These are phyloP conservation scores for Thelonectria rubi DNA, from an alignment of 2,329 filamentous ascomycete genomes.

Conservation along the genomic window DNA sequence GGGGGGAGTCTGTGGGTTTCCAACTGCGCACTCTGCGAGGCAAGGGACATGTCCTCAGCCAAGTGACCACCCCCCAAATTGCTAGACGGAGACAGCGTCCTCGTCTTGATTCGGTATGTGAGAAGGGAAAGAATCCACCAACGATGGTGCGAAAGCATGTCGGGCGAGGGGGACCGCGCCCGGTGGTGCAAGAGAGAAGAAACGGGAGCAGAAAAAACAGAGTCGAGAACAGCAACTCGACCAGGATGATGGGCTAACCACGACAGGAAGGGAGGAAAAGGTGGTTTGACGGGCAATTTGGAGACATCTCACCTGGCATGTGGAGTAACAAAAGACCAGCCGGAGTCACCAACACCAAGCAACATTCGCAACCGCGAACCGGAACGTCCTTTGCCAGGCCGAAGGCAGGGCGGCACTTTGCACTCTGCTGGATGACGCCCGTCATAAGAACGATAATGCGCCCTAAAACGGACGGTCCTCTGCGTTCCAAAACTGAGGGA, in stretches of 20 bases:
- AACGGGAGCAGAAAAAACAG: conserved; percentile 19
- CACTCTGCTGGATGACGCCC: conserved; percentile 40
- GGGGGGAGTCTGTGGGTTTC: conserved; percentile 18
- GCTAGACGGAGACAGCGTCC: too few relatives aligned
- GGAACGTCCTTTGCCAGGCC: too few relatives aligned
- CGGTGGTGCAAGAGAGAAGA: conserved; percentile 12
- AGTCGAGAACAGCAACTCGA: conserved; percentile 15
- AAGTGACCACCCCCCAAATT: too few relatives aligned
- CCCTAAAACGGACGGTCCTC: conserved; percentile 28
- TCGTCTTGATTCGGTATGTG: conserved; percentile 20
- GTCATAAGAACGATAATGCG: conserved; percentile 23
- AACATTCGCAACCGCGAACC: conserved; percentile 21
- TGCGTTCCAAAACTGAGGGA: conserved; percentile 9
- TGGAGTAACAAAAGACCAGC: conserved; percentile 21
- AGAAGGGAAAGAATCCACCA: conserved; percentile 22
- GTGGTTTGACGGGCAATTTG: conserved; percentile 21
- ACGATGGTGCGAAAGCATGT: conserved; percentile 18
- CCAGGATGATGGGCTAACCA: conserved; percentile 22
- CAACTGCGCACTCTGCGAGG: conserved; percentile 19
- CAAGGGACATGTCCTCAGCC: not conserved
- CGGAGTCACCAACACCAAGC: conserved; percentile 19
- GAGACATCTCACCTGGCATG: conserved; percentile 31
- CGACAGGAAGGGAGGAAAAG: conserved; percentile 22
- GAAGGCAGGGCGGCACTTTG: not conserved
- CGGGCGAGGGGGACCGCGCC: conserved; percentile 4